These are phyloP conservation scores for Tuber microsphaerosporum DNA, from an alignment of 495 filamentous ascomycete genomes.

Conservation along the genomic window DNA sequence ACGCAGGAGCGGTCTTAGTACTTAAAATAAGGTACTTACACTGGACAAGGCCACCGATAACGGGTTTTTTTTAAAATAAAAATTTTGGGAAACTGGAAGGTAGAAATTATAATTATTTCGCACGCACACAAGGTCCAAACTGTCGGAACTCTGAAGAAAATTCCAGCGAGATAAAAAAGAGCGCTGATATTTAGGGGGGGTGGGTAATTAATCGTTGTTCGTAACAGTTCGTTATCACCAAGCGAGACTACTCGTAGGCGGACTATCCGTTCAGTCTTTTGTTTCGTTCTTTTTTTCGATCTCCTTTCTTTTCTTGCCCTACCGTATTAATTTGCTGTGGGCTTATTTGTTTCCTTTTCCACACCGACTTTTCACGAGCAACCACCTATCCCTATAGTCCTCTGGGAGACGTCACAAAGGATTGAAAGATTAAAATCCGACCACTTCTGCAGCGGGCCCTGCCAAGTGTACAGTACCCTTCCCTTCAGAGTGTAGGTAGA, in stretches of 20 bases:
- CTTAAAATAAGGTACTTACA: slow-evolving; percentile 34
- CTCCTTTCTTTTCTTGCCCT: background rate
- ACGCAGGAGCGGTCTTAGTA: slow-evolving; percentile 19
- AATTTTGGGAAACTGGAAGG: slow-evolving; percentile 11
- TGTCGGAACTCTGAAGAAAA: slow-evolving; percentile 20
- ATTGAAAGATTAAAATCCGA: slow-evolving; percentile 30
- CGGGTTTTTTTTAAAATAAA: slow-evolving; percentile 11
- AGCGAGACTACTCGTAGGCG: slow-evolving; percentile 20
- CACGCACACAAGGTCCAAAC: slow-evolving; percentile 19
- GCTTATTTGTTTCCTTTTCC: slow-evolving; percentile 1
- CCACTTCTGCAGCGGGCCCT: slow-evolving; percentile 25
- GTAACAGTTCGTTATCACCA: slow-evolving; percentile 32
- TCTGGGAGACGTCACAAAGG: slow-evolving; percentile 35
- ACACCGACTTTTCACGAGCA: slow-evolving; percentile 26
- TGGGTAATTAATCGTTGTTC: slow-evolving; percentile 26
- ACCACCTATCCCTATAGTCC: slow-evolving; percentile 18
- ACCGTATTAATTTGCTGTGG: background rate
- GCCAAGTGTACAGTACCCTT: slow-evolving; percentile 24
- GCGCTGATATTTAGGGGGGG: slow-evolving; percentile 18
- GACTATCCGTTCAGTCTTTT: slow-evolving; percentile 10
- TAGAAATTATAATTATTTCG: slow-evolving; percentile 23
- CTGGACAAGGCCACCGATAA: slow-evolving; percentile 25
- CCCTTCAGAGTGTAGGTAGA: slow-evolving; percentile 10
- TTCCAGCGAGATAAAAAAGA: slow-evolving; percentile 12
- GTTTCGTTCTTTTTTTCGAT: slow-evolving; percentile 11